A percentile compares a stretch with the other conserved stretches of the same genome.
Conservation (phyloP, 2,329 filamentous ascomycete species). For the Pyrenophora teres region DNA sequence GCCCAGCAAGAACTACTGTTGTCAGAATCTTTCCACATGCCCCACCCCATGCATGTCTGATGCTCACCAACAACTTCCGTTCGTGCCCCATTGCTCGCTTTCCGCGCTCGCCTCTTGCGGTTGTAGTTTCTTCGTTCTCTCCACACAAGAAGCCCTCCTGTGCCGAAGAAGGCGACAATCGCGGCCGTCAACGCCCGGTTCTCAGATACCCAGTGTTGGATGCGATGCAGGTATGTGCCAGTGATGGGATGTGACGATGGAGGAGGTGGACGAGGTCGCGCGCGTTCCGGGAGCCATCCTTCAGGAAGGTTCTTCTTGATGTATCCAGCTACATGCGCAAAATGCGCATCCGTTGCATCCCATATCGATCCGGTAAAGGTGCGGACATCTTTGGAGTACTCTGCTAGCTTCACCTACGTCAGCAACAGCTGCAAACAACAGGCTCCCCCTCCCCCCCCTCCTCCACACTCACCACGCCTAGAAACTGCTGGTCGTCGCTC, state of each 20-base stretch:
- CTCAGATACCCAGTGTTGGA: conserved; percentile 71
- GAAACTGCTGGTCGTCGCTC: conserved; percentile 76
- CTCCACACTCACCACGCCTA: conserved; percentile 68
- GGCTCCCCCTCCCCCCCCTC: no score
- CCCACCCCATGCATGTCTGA: not conserved
- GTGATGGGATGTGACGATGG: conserved; percentile 51
- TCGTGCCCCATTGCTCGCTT: conserved; percentile 80
- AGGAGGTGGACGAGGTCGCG: conserved; percentile 63
- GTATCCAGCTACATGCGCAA: conserved; percentile 73
- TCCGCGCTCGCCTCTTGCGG: conserved; percentile 73
- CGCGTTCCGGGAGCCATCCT: conserved; percentile 72
- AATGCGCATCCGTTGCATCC: conserved; percentile 78
- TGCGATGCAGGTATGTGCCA: conserved; percentile 57
- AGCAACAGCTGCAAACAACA: conserved; percentile 6
- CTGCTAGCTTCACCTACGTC: conserved; percentile 55
- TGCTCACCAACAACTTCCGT: conserved; percentile 72
- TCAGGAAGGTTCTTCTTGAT: conserved; percentile 71
- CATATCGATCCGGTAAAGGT: conserved; percentile 74
- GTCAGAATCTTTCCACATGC: conserved; percentile 13
- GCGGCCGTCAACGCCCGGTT: conserved; percentile 77
- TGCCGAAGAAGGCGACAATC: conserved; percentile 71
- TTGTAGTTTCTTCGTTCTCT: conserved; percentile 63
- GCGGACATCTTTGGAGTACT: conserved; percentile 68
- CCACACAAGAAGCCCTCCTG: conserved; percentile 63
- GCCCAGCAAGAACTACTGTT: conserved; percentile 78